These are phyloP conservation scores for Barnettozyma vustinii DNA, from an alignment of 805 yeast genomes.

Conservation along the genomic window DNA sequence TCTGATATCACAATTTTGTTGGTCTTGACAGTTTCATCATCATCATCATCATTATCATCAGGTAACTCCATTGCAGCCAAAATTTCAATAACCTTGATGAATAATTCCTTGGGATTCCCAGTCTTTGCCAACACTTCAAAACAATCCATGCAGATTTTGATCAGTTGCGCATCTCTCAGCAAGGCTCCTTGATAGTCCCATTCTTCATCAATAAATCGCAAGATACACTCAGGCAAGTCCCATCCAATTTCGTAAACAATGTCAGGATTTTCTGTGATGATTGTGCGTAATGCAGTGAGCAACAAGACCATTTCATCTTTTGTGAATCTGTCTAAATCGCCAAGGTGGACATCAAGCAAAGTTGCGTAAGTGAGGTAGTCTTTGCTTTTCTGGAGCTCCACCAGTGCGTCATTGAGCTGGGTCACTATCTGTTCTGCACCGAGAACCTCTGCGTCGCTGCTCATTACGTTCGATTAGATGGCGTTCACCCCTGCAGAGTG, in stretches of 20 bases:
- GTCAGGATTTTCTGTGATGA: conserved; percentile 41
- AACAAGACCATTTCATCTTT: conserved; percentile 45
- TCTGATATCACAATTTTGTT: conserved; percentile 12
- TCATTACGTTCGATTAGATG: not conserved
- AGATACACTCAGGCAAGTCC: conserved; percentile 76
- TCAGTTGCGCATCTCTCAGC: conserved; percentile 1
- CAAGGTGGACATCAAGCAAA: conserved; percentile 54
- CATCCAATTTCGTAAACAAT: conserved; percentile 73
- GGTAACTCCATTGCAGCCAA: conserved; percentile 34
- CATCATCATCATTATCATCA: conserved; percentile 1
- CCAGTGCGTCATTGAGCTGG: conserved; percentile 4
- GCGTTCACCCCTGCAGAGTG: not conserved
- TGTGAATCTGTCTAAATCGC: conserved; percentile 41
- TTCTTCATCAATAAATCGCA: conserved; percentile 44
- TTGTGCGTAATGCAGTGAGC: conserved; percentile 39
- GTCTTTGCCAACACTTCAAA: conserved; percentile 59
- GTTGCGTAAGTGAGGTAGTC: conserved; percentile 75
- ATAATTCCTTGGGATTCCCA: conserved; percentile 80
- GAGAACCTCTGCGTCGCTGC: not conserved
- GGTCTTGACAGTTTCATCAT: not conserved
- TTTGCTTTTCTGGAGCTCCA: conserved; percentile 31
- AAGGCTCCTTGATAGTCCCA: conserved; percentile 39
- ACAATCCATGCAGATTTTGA: conserved; percentile 32
- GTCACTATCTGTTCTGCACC: not conserved
- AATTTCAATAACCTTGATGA: conserved; percentile 66